phyloP scores from a whole-genome alignment of 2,329 filamentous ascomycete species.

The Xylariaceae sp. region DNA sequence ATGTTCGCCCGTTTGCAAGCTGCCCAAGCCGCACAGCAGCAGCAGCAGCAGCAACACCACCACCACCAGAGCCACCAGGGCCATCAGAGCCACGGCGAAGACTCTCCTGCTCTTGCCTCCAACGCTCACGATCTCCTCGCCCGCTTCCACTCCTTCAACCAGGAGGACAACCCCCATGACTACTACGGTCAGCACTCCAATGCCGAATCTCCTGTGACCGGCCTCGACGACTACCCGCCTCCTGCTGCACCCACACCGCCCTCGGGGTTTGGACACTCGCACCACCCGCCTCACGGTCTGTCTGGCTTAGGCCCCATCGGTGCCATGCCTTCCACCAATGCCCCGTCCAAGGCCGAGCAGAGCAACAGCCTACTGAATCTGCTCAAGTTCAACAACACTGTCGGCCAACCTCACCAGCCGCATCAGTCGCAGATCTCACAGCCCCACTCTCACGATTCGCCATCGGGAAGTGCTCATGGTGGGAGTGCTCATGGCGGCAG shows the following conservation, averaged over 20 bases:
- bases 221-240: constrained; percentile 34
- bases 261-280: constrained; percentile 35
- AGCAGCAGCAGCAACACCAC: constrained; percentile 10
- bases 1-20: constrained; percentile 38
- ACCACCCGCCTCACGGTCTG: constrained; percentile 37
- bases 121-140: constrained; percentile 30
- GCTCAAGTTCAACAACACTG: constrained; percentile 54
- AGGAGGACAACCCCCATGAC: constrained; percentile 24
- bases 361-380: constrained; percentile 56
- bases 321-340: constrained; percentile 34
- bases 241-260: constrained; percentile 46
- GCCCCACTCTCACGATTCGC: constrained; percentile 27
- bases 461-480: constrained; percentile 19
- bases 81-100: not conserved
- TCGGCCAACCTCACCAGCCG: constrained; percentile 14
- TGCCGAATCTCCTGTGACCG: constrained; percentile 27
- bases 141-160: constrained; percentile 29
- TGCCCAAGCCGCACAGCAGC: constrained; percentile 23
- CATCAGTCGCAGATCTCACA: constrained; percentile 29
- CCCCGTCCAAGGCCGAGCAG: constrained; percentile 38
- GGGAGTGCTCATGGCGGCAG: constrained; percentile 20
- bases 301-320: constrained; percentile 48
- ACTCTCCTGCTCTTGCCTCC: constrained; percentile 15
- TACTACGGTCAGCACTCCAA: constrained; percentile 26
- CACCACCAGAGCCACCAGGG: too few relatives aligned